Conservation (phyloP, 2,329 filamentous ascomycete genomes). For the Neopestalotiopsis clavispora region DNA sequence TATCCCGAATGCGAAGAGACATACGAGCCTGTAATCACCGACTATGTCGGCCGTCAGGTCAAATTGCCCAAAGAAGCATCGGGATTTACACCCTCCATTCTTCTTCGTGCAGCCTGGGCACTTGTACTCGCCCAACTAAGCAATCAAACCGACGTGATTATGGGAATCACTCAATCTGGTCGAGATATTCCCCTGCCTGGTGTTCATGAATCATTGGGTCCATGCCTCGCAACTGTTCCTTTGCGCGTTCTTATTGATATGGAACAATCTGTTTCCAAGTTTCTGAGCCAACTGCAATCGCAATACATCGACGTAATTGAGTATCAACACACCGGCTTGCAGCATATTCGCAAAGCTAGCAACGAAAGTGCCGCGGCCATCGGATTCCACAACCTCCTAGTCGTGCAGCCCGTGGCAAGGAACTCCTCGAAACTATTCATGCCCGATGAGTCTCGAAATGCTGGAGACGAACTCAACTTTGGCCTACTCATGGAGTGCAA, state of each 20-base stretch:
- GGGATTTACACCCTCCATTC: constrained; percentile 16
- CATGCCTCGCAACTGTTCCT: constrained; percentile 13
- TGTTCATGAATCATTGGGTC: constrained; percentile 10
- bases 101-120: constrained; percentile 15
- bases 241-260: constrained; percentile 10
- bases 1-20: constrained; percentile 6
- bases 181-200: constrained; percentile 12
- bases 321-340: constrained; percentile 14
- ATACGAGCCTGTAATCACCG: constrained; percentile 10
- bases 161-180: constrained; percentile 15
- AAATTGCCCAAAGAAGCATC: constrained; percentile 12
- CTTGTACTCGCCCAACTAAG: constrained; percentile 11
- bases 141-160: constrained; percentile 14
- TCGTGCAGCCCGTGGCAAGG: constrained; percentile 10
- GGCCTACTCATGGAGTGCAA: constrained; percentile 5
- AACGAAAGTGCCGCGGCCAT: constrained; percentile 11
- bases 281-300: constrained; percentile 14
- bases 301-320: constrained; percentile 14
- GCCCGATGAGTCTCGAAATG: constrained; percentile 1
- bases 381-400: constrained; percentile 14
- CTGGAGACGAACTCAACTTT: constrained; percentile 11
- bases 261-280: constrained; percentile 11
- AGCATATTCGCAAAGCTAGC: constrained; percentile 13
- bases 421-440: constrained; percentile 5
- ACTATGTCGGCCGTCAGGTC: constrained; percentile 5